phyloP scores from a whole-genome alignment of 2,329 filamentous ascomycete species.

The Alternaria consortialis region DNA sequence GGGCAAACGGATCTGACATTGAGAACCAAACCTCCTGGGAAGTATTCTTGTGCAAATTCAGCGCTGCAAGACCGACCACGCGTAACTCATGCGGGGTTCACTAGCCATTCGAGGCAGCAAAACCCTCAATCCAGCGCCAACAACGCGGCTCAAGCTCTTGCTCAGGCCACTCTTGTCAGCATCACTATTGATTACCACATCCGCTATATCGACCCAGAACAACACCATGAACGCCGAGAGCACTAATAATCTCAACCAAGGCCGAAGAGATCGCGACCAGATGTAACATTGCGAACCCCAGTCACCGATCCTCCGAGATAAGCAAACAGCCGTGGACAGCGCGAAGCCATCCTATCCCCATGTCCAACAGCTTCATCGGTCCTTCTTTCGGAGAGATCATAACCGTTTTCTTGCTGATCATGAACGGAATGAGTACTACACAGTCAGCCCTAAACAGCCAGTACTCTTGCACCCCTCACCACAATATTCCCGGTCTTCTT shows the following conservation, averaged over 20 bases:
- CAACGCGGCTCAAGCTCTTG: not conserved
- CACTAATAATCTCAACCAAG: not conserved
- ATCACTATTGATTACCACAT: not conserved
- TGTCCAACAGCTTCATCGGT: slow-evolving; percentile 4
- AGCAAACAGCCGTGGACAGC: slow-evolving; percentile 2
- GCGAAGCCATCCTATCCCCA: not conserved
- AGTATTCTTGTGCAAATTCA: not conserved
- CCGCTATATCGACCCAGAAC: not conserved
- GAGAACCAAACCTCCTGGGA: not conserved
- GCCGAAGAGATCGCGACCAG: not conserved
- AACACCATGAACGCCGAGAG: not conserved
- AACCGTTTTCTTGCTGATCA: slow-evolving; percentile 3
- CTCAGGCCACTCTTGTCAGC: not conserved
- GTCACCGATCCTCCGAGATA: slow-evolving; percentile 5
- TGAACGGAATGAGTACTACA: slow-evolving; percentile 1
- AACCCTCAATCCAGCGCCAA: not conserved
- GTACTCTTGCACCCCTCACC: slow-evolving; percentile 1
- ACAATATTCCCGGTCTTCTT: not conserved
- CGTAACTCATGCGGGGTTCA: not conserved
- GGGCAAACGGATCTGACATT: not conserved
- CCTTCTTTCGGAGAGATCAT: slow-evolving; percentile 2
- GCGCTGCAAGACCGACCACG: not conserved
- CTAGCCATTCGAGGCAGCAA: not conserved
- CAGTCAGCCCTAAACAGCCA: slow-evolving; percentile 2
- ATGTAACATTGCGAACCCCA: not conserved